Evolutionary conservation across 2,329 filamentous ascomycete genomes (phyloP).

Genomic region (Talaromyces rugulosus): DNA sequence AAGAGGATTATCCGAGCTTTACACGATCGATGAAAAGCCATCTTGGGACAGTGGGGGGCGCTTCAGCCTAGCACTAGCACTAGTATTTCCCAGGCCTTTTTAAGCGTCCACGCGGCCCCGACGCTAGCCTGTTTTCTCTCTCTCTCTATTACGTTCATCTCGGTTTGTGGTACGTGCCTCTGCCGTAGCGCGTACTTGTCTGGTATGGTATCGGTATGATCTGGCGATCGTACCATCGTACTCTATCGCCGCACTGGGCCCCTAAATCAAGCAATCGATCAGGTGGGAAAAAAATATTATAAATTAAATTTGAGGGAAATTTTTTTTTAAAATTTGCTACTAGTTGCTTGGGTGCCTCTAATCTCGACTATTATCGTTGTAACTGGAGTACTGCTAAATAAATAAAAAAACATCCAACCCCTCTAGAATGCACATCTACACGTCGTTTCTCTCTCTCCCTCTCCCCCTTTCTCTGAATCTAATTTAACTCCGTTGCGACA

Average conservation of each 20-base stretch:
- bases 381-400: too few species aligned
- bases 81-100: not conserved
- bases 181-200: not conserved
- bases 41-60: not conserved
- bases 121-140: not conserved
- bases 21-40: not conserved
- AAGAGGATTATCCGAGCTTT: not conserved
- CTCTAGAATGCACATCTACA: not conserved
- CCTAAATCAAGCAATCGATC: not conserved
- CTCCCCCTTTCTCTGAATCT: not conserved
- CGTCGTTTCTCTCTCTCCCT: not conserved
- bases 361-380: too few species aligned
- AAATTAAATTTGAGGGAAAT: too few species aligned
- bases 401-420: too few species aligned
- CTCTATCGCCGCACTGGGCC: not conserved
- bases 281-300: too few species aligned
- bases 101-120: constrained; percentile 1
- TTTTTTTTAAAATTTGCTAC: too few species aligned
- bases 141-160: not conserved
- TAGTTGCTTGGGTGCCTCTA: too few species aligned
- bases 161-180: not conserved
- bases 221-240: not conserved
- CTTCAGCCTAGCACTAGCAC: not conserved
- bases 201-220: not conserved
- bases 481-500: not conserved